Evolutionary conservation across 805 yeast genomes (phyloP), one percentile per base, ranked within the genome.

Genomic region (Barnettozyma vustinii): DNA sequence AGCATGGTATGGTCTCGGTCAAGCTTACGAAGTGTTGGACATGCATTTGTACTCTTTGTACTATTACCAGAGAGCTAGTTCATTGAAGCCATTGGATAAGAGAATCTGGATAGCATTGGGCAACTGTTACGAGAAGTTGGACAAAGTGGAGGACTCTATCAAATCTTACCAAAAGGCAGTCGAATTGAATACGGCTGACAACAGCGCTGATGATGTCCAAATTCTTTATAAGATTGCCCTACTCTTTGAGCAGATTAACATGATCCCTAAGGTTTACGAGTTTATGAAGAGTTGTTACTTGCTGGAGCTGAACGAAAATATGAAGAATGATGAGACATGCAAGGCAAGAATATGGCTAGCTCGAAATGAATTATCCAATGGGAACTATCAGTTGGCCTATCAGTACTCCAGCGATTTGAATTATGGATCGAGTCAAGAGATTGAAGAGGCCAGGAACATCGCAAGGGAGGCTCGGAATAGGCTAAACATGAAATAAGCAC

Each of bases 1-100:
- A 45, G 98, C 98, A 0, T 94, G 99, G 99, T 94, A 92, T 65
- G 99, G 99, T 2, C 72, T 94, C 46, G 99, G 99, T 0, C 98
- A 94, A 67, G 98, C 98, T 1, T 94, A 94, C 63, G 99, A 94
- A 65, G 96, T 94, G 10, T 70, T 92, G 48, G 97, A 92, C 57
- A 92, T 92, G 97, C 94, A 88, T 62, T 72, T 87, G 52, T 94
- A 91, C 61, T 91, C 98, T 0, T 71, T 91, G 40, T 92, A 89
- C 65, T 94, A 94, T 64, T 94, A 89, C 64, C 97, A 94, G 67
- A 75, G 84, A 44, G 96, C 98, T 0, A 84, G 96, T 46, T 78
- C 90, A 12, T 71, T 94, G 55, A 90, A 87, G 59, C 97, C 97
- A 1, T 67, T 81, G 41, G 99, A 94, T 61, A 83, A 85, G 58